Evolutionary conservation across 495 filamentous ascomycete species (phyloP), one percentile per base, ranked within the genome.

Genomic region (Tuber umbilicatum): DNA sequence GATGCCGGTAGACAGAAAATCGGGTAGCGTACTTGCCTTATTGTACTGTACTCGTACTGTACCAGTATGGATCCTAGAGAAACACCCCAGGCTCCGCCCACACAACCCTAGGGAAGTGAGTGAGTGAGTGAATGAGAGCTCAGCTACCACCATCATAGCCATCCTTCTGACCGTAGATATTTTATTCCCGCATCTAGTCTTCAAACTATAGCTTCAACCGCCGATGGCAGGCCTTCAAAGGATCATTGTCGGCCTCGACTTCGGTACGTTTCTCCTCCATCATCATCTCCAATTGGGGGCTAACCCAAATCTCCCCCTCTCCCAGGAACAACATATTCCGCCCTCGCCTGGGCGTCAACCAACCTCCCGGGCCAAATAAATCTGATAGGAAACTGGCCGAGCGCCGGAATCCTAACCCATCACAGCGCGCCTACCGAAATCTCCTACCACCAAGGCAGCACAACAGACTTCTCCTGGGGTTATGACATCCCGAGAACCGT

Each of bases 401-500:
- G 67, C 19, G 73, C 68, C 23, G 73, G 73, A 21, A 42, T 69
- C 16, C 68, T 68, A 50, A 74, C 73, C 21, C 73, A 72, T 68
- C 73, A 90, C 81, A 89, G 89, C 80, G 88, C 89, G 16, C 88
- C 88, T 0, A 89, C 87, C 55, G 88, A 90, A 80, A 87, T 90
- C 73, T 84, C 86, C 35, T 90, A 90, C 80, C 84, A 86, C 47
- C 73, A 83, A 39, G 85, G 70, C 42, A 38, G 27, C 70, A 75
- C 73, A 42, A 12, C 70, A 31, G 82, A 77, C 67, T 87, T 90
- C 55, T 89, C 88, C 87, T 92, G 90, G 90, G 90, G 90, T 0
- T 92, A 92, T 83, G 89, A 91, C 79, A 91, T 92, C 85, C 86
- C 87, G 80, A 90, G 90, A 38, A 90, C 90, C 81, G 89, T 90